Percentiles rank a stretch among this genome's conserved stretches.
These are phyloP conservation scores for Nitzschia putrida DNA, from an alignment of 108 stramenopile species.

Conservation along the genomic window DNA sequence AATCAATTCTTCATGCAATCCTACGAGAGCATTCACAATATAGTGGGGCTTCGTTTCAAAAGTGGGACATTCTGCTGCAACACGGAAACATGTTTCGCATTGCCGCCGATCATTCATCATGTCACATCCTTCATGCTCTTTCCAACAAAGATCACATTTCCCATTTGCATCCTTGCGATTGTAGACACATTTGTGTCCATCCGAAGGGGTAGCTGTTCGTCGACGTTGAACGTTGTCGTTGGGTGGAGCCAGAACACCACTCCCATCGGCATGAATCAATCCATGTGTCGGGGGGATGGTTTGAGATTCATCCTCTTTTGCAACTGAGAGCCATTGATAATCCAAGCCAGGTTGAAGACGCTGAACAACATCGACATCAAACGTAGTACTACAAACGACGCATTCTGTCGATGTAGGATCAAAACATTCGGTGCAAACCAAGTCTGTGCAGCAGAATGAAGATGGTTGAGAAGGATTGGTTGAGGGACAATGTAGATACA, in stretches of 20 bases:
- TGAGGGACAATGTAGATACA: background rate
- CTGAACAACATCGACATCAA: constrained; percentile 84
- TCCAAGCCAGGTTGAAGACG: constrained; percentile 73
- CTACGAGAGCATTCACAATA: constrained; percentile 54
- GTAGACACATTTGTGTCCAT: constrained; percentile 66
- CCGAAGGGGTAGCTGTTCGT: constrained; percentile 46
- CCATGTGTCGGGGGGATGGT: background rate
- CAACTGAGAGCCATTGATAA: constrained; percentile 43
- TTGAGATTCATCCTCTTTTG: constrained; percentile 50
- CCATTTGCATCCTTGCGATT: constrained; percentile 45
- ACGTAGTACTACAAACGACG: constrained; percentile 47
- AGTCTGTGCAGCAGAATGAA: constrained; percentile 3
- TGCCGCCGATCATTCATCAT: constrained; percentile 35
- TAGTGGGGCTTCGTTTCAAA: constrained; percentile 76
- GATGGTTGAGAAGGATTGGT: background rate
- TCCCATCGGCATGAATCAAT: background rate
- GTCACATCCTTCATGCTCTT: constrained; percentile 71
- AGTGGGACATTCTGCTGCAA: constrained; percentile 56
- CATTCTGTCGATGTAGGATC: constrained; percentile 41
- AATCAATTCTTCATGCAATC: constrained; percentile 17
- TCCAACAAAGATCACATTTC: constrained; percentile 64
- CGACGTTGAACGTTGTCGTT: constrained; percentile 20
- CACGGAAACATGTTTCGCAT: constrained; percentile 59
- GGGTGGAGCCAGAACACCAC: constrained; percentile 18
- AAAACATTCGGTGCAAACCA: constrained; percentile 87